These are phyloP conservation scores for Hyphopichia buzzinii DNA, from an alignment of 1,139 yeast species.

Conservation along the genomic window DNA sequence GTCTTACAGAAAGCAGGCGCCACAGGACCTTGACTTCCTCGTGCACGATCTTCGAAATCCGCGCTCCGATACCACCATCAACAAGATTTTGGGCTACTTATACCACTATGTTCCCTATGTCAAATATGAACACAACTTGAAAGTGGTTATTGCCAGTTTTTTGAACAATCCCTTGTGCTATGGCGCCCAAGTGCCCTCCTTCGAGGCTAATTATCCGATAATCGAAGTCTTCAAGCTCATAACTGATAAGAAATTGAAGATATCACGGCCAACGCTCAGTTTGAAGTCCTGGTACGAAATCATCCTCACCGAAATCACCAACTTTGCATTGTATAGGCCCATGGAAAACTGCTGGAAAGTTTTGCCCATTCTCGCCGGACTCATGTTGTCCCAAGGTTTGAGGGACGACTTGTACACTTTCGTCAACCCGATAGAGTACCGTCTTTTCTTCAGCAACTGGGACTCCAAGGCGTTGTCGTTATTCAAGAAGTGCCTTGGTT, in stretches of 20 bases:
- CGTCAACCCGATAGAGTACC: conserved; percentile 23
- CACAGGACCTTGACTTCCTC: conserved; percentile 50
- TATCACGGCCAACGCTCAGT: conserved; percentile 63
- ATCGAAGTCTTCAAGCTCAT: conserved; percentile 51
- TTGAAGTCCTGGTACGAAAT: conserved; percentile 50
- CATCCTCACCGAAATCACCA: conserved; percentile 34
- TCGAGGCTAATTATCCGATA: conserved; percentile 35
- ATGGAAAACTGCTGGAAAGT: conserved; percentile 51
- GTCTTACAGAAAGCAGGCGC: conserved; percentile 11
- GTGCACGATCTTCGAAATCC: conserved; percentile 46
- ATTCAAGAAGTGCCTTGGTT: conserved; percentile 23
- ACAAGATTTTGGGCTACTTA: conserved; percentile 48
- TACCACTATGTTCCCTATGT: conserved; percentile 63
- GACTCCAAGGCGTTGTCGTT: conserved; percentile 24
- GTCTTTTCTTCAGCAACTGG: conserved; percentile 35
- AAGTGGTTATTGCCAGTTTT: conserved; percentile 49
- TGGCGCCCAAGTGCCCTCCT: conserved; percentile 34
- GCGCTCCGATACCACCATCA: conserved; percentile 26
- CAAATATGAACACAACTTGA: conserved; percentile 56
- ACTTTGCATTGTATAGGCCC: conserved; percentile 31
- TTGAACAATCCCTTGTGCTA: conserved; percentile 49
- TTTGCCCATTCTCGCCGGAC: conserved; percentile 55
- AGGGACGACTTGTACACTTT: conserved; percentile 35
- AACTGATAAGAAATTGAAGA: conserved; percentile 49
- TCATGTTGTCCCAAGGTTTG: conserved; percentile 40